phyloP scores from a whole-genome alignment of 2,329 filamentous ascomycete genomes.

The Aspergillus piperis region DNA sequence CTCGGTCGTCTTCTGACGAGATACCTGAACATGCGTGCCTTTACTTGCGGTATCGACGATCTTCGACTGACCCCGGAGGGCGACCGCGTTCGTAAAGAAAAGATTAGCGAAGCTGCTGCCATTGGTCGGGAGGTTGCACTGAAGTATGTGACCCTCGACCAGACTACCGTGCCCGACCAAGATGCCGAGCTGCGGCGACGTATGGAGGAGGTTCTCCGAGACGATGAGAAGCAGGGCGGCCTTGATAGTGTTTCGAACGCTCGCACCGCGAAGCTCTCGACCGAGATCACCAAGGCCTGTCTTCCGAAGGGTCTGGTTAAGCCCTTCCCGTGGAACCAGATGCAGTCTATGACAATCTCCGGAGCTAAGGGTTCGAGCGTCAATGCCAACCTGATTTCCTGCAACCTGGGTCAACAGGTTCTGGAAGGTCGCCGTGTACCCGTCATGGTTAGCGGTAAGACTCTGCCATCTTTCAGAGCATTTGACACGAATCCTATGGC shows the following conservation, averaged over 20 bases:
- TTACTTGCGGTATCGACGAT: slow-evolving; percentile 97
- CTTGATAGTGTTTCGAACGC: slow-evolving; percentile 86
- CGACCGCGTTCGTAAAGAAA: slow-evolving; percentile 68
- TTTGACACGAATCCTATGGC: slow-evolving; percentile 88
- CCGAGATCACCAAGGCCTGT: slow-evolving; percentile 74
- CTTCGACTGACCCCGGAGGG: slow-evolving; percentile 79
- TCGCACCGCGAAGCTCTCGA: slow-evolving; percentile 69
- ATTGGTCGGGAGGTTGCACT: slow-evolving; percentile 79
- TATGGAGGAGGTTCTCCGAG: slow-evolving; percentile 84
- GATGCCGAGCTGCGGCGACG: slow-evolving; percentile 73
- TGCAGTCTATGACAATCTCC: slow-evolving; percentile 98
- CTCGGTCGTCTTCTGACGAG: slow-evolving; percentile 87
- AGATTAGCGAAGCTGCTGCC: slow-evolving; percentile 65
- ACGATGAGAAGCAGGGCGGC: slow-evolving; percentile 85
- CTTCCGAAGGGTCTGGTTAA: slow-evolving; percentile 83
- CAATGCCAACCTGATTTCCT: slow-evolving; percentile 97
- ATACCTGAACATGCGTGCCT: slow-evolving; percentile 88
- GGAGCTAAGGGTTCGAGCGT: slow-evolving; percentile 91
- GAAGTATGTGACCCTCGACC: slow-evolving; percentile 81
- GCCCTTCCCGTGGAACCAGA: slow-evolving; percentile 93
- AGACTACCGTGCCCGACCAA: slow-evolving; percentile 61
- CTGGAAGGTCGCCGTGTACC: slow-evolving; percentile 93
- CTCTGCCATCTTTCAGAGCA: slow-evolving; percentile 87
- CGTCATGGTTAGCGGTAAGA: slow-evolving; percentile 97
- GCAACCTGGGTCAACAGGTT: slow-evolving; percentile 95